These are phyloP conservation scores for Friedmanniomyces endolithicus DNA, from an alignment of 495 filamentous ascomycete genomes.

Conservation along the genomic window DNA sequence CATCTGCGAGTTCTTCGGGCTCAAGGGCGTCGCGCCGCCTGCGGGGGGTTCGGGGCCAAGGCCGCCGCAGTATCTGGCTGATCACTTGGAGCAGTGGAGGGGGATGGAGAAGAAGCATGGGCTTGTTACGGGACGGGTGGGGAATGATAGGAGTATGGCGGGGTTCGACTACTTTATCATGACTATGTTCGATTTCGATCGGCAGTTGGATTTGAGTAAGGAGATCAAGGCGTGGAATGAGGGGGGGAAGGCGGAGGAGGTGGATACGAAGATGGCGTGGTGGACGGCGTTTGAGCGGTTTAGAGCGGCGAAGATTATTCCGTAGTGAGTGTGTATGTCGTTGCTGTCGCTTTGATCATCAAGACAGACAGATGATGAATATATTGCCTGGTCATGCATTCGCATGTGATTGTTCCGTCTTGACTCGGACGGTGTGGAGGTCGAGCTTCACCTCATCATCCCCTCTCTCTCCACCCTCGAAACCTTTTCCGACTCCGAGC, in stretches of 20 bases:
- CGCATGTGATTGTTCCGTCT: not conserved
- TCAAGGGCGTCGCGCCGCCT: constrained; percentile 22
- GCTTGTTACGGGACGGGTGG: constrained; percentile 28
- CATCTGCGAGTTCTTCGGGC: constrained; percentile 27
- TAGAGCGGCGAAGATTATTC: constrained; percentile 29
- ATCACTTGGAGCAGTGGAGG: constrained; percentile 28
- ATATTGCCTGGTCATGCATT: not conserved
- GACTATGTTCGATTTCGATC: constrained; percentile 32
- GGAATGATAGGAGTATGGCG: constrained; percentile 22
- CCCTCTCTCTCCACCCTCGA: not conserved
- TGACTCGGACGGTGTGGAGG: not conserved
- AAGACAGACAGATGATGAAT: no score
- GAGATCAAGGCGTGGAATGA: constrained; percentile 21
- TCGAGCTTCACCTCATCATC: not conserved
- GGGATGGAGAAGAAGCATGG: constrained; percentile 28
- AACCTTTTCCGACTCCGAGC: not conserved
- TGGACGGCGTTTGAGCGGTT: constrained; percentile 31
- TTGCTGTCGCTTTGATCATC: not conserved
- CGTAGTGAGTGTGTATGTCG: constrained; percentile 5
- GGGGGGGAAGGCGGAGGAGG: constrained; percentile 24
- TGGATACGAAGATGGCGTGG: constrained; percentile 27
- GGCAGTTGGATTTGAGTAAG: constrained; percentile 31
- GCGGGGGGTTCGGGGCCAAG: constrained; percentile 24
- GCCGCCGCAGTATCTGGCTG: constrained; percentile 27
- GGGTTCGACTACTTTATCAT: constrained; percentile 31